Evolutionary conservation across 371 early-diverging fungal species (phyloP), one percentile per base, ranked within the genome.

Genomic region (Dentiscutata heterogama): DNA sequence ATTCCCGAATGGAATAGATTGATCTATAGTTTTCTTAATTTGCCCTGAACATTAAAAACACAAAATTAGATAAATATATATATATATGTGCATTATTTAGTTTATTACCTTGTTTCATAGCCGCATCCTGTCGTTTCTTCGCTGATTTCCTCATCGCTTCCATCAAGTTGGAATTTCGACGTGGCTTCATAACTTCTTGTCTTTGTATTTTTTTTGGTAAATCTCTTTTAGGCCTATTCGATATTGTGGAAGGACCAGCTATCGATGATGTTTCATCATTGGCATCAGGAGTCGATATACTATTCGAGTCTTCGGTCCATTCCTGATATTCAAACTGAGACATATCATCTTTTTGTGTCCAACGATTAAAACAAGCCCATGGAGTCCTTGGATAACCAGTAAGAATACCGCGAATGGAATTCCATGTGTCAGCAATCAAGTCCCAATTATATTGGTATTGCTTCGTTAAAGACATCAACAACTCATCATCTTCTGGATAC

Each of bases 321-420:
- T 50, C 65, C 4, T 60, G 29, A 39, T 27, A 64, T 13, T 42
- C 31, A 42, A 54, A 78, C 27, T 78, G 61, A 5, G 56, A 54
- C 65, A 78, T 78, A 51, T 76, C 76, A 4, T 76, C 76, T 58
- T 58, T 76, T 58, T 54, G 61, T 10, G 54, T 76, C 76, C 76
- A 76, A 8, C 76, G 76, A 18, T 60, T 8, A 22, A 60, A 76
- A 20, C 76, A 76, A 18, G 60, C 76, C 54, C 61, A 76, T 10
- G 76, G 60, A 39, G 54, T 60, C 18, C 76, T 39, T 35, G 18
- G 22, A 29, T 58, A 76, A 25, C 76, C 76, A 76, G 54, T 58
- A 22, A 60, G 20, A 8, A 60, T n/a, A 14, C 50, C 76, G 18
- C 76, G 20, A 11, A 25, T 18, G 16, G 76, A 58, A 60, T 76